Evolutionary conservation across 2,329 filamentous ascomycete genomes (phyloP).

Genomic region (Colletotrichum chrysophilum): DNA sequence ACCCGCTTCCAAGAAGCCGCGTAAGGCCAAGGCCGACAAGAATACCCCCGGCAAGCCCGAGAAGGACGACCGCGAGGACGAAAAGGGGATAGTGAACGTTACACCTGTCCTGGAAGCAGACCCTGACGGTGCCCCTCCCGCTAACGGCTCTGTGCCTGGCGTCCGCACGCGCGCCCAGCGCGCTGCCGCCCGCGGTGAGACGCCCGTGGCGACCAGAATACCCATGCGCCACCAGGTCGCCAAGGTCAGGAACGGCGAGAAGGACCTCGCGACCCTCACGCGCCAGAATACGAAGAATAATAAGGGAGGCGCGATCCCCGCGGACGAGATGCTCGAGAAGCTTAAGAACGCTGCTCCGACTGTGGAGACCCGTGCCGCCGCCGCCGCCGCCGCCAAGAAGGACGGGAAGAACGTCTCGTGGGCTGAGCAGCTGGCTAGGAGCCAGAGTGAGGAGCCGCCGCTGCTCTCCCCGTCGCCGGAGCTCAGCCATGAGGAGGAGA

Average conservation of each 20-base stretch:
- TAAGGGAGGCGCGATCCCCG: constrained; percentile 40
- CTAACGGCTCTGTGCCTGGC: background rate
- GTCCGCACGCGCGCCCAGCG: constrained; percentile 20
- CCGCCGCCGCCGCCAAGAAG: background rate
- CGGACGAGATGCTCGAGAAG: constrained; percentile 32
- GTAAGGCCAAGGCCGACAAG: constrained; percentile 27
- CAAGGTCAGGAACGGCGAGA: constrained; percentile 37
- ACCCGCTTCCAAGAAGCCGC: constrained; percentile 20
- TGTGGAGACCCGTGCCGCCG: background rate
- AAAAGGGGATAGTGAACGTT: background rate
- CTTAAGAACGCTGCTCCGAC: constrained; percentile 12
- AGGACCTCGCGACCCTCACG: constrained; percentile 46
- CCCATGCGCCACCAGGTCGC: constrained; percentile 7
- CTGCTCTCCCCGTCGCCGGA: background rate
- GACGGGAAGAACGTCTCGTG: constrained; percentile 8
- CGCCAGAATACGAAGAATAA: constrained; percentile 51
- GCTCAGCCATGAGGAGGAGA: background rate
- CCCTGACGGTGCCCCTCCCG: background rate
- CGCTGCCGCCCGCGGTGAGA: constrained; percentile 11
- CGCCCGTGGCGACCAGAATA: background rate
- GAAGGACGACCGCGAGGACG: background rate
- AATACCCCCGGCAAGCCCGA: background rate
- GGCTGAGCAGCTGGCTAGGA: constrained; percentile 9
- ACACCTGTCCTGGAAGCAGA: background rate
- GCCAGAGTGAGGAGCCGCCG: background rate